These are phyloP conservation scores for Leccinellum albellum DNA, from an alignment of 768 basidiomycete species.

Conservation along the genomic window DNA sequence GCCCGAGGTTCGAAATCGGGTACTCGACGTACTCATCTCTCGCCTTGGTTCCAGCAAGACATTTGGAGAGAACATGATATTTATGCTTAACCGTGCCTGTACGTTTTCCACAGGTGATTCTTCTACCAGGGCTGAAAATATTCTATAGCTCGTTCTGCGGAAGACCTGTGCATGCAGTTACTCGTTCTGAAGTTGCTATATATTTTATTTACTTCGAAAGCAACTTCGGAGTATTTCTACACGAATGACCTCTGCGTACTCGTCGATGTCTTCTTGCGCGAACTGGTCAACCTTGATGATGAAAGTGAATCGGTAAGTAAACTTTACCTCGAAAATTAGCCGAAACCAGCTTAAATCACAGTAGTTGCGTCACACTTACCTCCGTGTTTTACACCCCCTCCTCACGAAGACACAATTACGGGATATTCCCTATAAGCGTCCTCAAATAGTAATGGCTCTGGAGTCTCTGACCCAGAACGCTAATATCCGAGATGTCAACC, in stretches of 20 bases:
- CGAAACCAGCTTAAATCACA: slow-evolving; percentile 26
- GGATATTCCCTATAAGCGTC: slow-evolving; percentile 82
- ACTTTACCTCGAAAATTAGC: neutral
- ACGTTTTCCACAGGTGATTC: slow-evolving; percentile 30
- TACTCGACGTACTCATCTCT: slow-evolving; percentile 79
- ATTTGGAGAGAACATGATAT: slow-evolving; percentile 97
- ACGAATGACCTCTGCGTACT: slow-evolving; percentile 95
- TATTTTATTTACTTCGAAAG: slow-evolving; percentile 89
- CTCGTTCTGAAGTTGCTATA: slow-evolving; percentile 93
- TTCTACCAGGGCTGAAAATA: slow-evolving; percentile 4
- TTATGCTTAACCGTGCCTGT: slow-evolving; percentile 97
- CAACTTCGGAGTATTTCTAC: slow-evolving; percentile 94
- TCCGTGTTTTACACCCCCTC: slow-evolving; percentile 93
- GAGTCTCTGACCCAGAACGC: slow-evolving; percentile 72
- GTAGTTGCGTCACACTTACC: slow-evolving; percentile 88
- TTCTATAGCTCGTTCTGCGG: slow-evolving; percentile 72
- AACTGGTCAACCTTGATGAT: slow-evolving; percentile 86
- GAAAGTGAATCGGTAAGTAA: slow-evolving; percentile 84
- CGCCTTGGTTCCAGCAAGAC: slow-evolving; percentile 86
- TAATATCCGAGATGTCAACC: slow-evolving; percentile 74
- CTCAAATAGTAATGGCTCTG: slow-evolving; percentile 80
- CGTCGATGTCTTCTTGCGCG: slow-evolving; percentile 96
- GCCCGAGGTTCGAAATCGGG: slow-evolving; percentile 64
- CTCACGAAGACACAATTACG: slow-evolving; percentile 91
- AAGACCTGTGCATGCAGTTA: slow-evolving; percentile 92